These are phyloP conservation scores for Candolleomyces efflorescens DNA, from an alignment of 768 basidiomycete species.

Conservation along the genomic window DNA sequence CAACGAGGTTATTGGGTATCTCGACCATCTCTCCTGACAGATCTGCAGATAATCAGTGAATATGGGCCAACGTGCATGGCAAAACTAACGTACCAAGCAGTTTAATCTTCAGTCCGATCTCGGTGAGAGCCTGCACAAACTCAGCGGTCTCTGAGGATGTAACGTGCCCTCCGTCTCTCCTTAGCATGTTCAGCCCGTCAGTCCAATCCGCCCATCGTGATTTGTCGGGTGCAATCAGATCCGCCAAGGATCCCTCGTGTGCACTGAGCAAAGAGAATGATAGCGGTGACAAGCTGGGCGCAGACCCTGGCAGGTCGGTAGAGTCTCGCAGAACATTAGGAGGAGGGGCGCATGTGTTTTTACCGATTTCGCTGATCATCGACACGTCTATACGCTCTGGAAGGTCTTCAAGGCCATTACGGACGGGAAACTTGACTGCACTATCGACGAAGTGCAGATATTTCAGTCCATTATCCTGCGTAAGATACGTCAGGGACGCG, in stretches of 20 bases:
- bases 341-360: conserved; percentile 67
- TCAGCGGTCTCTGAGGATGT: conserved; percentile 81
- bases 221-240: conserved; percentile 73
- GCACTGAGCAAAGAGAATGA: conserved; percentile 75
- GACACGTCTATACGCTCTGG: conserved; percentile 83
- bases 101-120: conserved; percentile 90
- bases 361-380: conserved; percentile 73
- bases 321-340: conserved; percentile 61
- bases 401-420: conserved; percentile 80
- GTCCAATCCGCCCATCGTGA: conserved; percentile 92
- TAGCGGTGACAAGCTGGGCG: conserved; percentile 52
- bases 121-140: conserved; percentile 83
- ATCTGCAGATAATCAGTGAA: conserved; percentile 40
- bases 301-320: conserved; percentile 50
- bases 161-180: conserved; percentile 78
- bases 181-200: conserved; percentile 85
- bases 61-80: not conserved
- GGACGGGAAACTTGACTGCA: conserved; percentile 71
- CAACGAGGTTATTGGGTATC: conserved; percentile 73
- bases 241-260: conserved; percentile 69
- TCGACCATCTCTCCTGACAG: conserved; percentile 87
- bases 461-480: conserved; percentile 71
- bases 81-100: conserved; percentile 57
- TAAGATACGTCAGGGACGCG: not conserved
- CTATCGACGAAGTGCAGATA: conserved; percentile 87